Evolutionary conservation across 2,329 filamentous ascomycete species (phyloP), one percentile per base, ranked within the genome.

Genomic region (Aspergillus quadricinctus): DNA sequence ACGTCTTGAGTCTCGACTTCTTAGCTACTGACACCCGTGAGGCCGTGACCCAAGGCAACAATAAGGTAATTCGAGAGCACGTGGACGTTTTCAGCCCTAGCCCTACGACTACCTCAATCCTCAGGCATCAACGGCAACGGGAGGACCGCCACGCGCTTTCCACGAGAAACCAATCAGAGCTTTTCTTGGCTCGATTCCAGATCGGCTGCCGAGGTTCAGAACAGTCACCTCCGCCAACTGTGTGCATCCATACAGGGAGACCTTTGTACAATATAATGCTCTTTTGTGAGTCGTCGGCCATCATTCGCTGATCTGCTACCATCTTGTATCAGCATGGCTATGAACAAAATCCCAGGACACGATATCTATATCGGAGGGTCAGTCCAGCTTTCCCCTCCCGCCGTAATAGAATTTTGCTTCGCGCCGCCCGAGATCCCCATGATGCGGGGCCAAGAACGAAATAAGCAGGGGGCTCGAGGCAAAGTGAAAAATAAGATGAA

Each of bases 291-390:
- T 41, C 37, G 6, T 14, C 17, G 37, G 11, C 17, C 7, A 25
- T 29, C 27, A 11, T 31, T 17, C 10, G n/a, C 48, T 46, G 45
- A 25, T 46, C 52, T 49, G 37, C 28, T 14, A 21, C 35, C 19
- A 40, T 40, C 3, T 49, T 23, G 10, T 49, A 10, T 10, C 52
- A 61, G 28, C 45, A 75, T 75, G 71, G 69, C 73, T 31, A 71
- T 92, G 62, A 86, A 88, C 69, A 82, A 82, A 67, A 81, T 93
- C 52, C 83, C 86, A 3, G 88, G 88, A 29, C 81, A 85, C 62
- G 85, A 89, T 61, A 80, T 94, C 62, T 92, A 87, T 72, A 87
- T 94, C 63, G 88, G 90, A 75, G 88, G 90, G 90, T 92, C 79
- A 54, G 72, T 73, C 56, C 57, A 54, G 31, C 54, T 37, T 56